Percentiles rank a stretch among this genome's conserved stretches.
These are phyloP conservation scores for Alternaria solani DNA, from an alignment of 2,329 filamentous ascomycete genomes.

Conservation along the genomic window DNA sequence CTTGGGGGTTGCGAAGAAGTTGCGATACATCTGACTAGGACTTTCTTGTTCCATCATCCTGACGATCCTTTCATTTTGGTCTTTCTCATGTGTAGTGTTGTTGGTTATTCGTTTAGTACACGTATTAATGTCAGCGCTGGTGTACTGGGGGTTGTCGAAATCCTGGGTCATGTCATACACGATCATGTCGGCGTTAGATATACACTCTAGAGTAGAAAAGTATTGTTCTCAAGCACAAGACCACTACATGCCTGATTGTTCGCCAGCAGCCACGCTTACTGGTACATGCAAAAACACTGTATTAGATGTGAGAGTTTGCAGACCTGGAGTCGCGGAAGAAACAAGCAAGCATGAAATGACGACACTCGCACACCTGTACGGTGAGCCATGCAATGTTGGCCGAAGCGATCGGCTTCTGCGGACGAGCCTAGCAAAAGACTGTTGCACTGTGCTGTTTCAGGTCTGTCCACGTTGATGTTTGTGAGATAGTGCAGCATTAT, in stretches of 20 bases:
- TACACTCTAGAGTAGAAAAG: conserved; percentile 17
- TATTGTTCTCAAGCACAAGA: conserved; percentile 4
- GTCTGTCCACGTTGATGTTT: background rate
- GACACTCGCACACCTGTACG: background rate
- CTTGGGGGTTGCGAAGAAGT: conserved; percentile 53
- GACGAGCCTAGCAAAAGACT: background rate
- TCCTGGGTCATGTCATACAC: conserved; percentile 10
- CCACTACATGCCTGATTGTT: background rate
- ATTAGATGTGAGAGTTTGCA: background rate
- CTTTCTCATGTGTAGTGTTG: background rate
- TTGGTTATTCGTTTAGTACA: conserved; percentile 6
- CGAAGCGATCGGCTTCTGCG: background rate
- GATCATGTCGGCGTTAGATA: conserved; percentile 14
- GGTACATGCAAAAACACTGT: background rate
- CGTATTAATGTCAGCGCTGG: conserved; percentile 14
- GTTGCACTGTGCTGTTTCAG: background rate
- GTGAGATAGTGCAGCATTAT: background rate
- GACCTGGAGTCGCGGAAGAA: background rate
- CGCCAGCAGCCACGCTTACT: no score
- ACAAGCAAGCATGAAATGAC: background rate
- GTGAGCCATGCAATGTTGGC: background rate
- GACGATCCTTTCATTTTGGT: conserved; percentile 1
- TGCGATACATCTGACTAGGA: conserved; percentile 51
- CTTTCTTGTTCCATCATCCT: background rate
- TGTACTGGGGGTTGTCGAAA: conserved; percentile 10